A percentile compares a stretch with the other conserved stretches of the same genome.
These are phyloP conservation scores for Calonectria honghensis DNA, from an alignment of 2,329 filamentous ascomycete genomes.

Conservation along the genomic window DNA sequence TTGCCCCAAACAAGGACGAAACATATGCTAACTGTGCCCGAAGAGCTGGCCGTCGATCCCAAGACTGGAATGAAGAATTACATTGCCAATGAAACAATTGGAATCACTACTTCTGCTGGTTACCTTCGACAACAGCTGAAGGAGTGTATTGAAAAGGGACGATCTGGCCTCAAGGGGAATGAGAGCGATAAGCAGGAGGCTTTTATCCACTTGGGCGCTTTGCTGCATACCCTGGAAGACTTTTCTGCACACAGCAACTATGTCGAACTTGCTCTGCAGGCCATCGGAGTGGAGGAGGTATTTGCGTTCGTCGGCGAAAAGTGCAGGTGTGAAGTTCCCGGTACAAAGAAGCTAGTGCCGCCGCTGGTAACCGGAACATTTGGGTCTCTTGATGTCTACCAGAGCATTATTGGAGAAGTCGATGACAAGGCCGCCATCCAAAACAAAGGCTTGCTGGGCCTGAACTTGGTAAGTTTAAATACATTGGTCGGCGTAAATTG, in stretches of 20 bases:
- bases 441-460: not conserved
- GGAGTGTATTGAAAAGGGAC: not conserved
- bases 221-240: not conserved
- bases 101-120: not conserved
- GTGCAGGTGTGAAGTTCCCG: not conserved
- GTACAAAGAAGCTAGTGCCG: not conserved
- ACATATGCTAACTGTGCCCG: too few species aligned
- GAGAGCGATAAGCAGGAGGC: not conserved
- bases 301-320: not conserved
- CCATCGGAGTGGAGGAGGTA: not conserved
- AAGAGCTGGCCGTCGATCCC: not conserved
- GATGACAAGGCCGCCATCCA: not conserved
- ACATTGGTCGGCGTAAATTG: too few species aligned
- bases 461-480: not conserved
- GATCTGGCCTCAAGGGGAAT: not conserved
- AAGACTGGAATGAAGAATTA: not conserved
- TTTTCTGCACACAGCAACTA: conserved; percentile 1
- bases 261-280: not conserved
- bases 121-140: not conserved
- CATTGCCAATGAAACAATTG: not conserved
- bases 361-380: not conserved
- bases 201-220: not conserved
- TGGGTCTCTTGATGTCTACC: not conserved
- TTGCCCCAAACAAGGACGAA: too few species aligned
- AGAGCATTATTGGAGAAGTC: not conserved